Conservation (phyloP, 768 basidiomycete genomes). For the Termitomyces sp. region DNA sequence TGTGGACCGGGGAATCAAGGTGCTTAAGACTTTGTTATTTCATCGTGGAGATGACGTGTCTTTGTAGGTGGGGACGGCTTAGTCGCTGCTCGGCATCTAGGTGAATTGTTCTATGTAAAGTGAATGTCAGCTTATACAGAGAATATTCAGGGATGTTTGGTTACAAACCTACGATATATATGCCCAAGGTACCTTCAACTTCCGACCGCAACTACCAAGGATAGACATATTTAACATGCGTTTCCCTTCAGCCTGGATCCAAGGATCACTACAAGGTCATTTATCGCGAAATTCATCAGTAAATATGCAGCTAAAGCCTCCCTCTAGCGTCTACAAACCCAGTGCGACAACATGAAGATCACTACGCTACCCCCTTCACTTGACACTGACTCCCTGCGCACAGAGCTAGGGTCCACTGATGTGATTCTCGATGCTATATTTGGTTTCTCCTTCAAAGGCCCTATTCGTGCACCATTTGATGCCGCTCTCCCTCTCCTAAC, state of each 20-base stretch:
- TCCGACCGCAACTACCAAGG: background rate
- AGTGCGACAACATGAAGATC: slow-evolving; percentile 89
- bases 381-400: slow-evolving; percentile 41
- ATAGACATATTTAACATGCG: too few species aligned
- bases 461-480: slow-evolving; percentile 87
- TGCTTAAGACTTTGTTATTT: slow-evolving; percentile 1
- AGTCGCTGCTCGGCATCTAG: slow-evolving; percentile 92
- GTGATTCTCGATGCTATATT: slow-evolving; percentile 95
- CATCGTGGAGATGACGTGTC: background rate
- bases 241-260: slow-evolving; percentile 61
- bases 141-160: slow-evolving; percentile 76
- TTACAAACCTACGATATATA: slow-evolving; percentile 84
- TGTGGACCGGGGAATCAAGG: slow-evolving; percentile 98
- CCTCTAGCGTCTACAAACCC: slow-evolving; percentile 69
- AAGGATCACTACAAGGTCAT: slow-evolving; percentile 95
- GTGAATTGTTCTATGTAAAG: slow-evolving; percentile 33
- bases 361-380: slow-evolving; percentile 55
- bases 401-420: slow-evolving; percentile 58
- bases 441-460: slow-evolving; percentile 95
- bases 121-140: background rate
- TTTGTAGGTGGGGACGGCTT: slow-evolving; percentile 84
- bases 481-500: slow-evolving; percentile 63
- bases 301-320: background rate
- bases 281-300: background rate
- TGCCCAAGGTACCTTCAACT: slow-evolving; percentile 71